Evolutionary conservation across 1,284 basidiomycete species (phyloP).

Genomic region (Farysia itapuensis): DNA sequence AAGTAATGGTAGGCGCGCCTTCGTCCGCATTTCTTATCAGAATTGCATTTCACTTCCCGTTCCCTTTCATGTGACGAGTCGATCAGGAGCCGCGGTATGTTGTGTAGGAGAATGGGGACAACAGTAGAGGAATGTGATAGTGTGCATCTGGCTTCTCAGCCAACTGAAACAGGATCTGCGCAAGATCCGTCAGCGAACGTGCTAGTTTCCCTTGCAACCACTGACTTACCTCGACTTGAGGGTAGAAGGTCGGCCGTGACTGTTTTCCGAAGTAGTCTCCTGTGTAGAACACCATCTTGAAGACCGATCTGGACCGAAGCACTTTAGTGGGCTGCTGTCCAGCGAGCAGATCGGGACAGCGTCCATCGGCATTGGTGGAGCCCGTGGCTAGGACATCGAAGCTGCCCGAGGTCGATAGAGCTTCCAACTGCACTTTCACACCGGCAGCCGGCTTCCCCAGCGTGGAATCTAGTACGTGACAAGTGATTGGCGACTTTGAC

Average conservation of each 20-base stretch:
- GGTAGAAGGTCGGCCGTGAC: slow-evolving; percentile 75
- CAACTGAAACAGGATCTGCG: slow-evolving; percentile 50
- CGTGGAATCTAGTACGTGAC: slow-evolving; percentile 85
- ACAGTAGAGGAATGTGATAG: slow-evolving; percentile 85
- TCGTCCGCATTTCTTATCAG: too few species aligned
- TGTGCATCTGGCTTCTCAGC: slow-evolving; percentile 62
- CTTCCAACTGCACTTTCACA: slow-evolving; percentile 30
- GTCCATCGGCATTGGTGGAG: slow-evolving; percentile 76
- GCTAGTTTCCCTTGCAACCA: too few species aligned
- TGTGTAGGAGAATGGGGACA: slow-evolving; percentile 88
- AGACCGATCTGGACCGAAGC: slow-evolving; percentile 64
- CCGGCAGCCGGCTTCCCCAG: slow-evolving; percentile 73
- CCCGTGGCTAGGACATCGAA: slow-evolving; percentile 61
- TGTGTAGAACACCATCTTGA: slow-evolving; percentile 82
- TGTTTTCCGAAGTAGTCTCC: slow-evolving; percentile 75
- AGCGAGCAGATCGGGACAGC: slow-evolving; percentile 73
- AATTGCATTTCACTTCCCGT: too few species aligned
- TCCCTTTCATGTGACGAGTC: too few species aligned
- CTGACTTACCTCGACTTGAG: slow-evolving; percentile 78
- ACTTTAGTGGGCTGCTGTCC: slow-evolving; percentile 62
- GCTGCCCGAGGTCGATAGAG: slow-evolving; percentile 7
- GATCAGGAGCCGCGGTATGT: slow-evolving; percentile 75
- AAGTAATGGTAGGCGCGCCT: too few species aligned
- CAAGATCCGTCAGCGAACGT: background rate
- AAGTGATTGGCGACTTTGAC: slow-evolving; percentile 71